Evolutionary conservation across 768 basidiomycete genomes (phyloP), one percentile per base, ranked within the genome.

Genomic region (Rhizopogon vinicolor): DNA sequence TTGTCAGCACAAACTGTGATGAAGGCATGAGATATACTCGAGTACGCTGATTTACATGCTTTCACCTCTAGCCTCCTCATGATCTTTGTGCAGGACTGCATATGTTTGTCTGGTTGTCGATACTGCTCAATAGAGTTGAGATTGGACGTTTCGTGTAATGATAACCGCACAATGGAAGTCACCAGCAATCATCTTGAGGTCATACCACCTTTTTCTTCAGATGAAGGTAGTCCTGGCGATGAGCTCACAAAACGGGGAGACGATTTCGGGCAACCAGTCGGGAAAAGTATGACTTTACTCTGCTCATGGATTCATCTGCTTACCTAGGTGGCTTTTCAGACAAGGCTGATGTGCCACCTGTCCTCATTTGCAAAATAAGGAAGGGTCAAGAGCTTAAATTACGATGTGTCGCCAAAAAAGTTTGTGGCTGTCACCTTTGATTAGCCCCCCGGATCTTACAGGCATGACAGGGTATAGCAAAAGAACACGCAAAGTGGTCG

Each of bases 401-500:
- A 54, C 78, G 80, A 41, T 98, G 96, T 67, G 83, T 87, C 44
- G 97, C 95, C 5, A 93, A 94, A 72, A 98, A 97, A 84, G 95
- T 91, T 52, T n/a, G 75, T 59, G 9, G 31, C 19, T 55, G 35
- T 43, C 43, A 51, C 28, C 59, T 18, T 35, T 16, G 19, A 6
- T 22, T 7, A 33, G 31, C 29, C 51, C 31, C 37, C 44, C 39
- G 22, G 54, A 56, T 44, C 52, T 35, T 19, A 22, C 33, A 25
- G 39, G 13, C 19, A 19, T 43, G 37, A n/a, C 64, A 98, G 96
- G 96, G 96, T 41, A 87, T 97, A 57, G 93, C 96, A 3, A 98
- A 98, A 76, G 93, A 97, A 68, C 97, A 99, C 67, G 94, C 97
- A 12, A 99, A 99, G 74, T 99, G 96, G 93, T 96, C 93, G 0